A percentile compares a stretch with the other conserved stretches of the same genome.
Evolutionary conservation across 331 rosid genomes (phyloP).

Genomic region (Malus hybrid): DNA sequence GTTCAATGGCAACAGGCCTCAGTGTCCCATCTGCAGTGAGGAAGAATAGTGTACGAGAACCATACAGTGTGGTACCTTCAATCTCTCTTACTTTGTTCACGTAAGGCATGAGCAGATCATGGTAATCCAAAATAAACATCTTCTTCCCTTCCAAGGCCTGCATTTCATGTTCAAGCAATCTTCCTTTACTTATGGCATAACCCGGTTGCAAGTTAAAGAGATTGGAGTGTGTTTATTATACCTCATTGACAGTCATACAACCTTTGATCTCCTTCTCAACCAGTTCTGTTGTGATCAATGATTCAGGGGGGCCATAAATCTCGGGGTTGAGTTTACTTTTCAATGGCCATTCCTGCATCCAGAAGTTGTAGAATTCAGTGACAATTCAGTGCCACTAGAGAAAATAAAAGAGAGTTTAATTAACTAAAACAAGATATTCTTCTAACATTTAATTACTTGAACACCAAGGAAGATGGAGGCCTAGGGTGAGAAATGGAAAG

Average conservation of each 20-base stretch:
- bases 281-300: constrained; percentile 40
- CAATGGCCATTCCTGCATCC: constrained; percentile 48
- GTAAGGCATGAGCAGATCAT: constrained; percentile 47
- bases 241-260: constrained; percentile 13
- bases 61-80: constrained; percentile 44
- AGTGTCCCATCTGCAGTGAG: constrained; percentile 46
- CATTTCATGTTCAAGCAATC: not conserved
- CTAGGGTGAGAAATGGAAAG: not conserved
- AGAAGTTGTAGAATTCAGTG: not conserved
- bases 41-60: constrained; percentile 50
- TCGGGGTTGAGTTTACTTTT: constrained; percentile 39
- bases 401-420: not conserved
- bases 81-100: constrained; percentile 50
- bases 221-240: not conserved
- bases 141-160: constrained; percentile 46
- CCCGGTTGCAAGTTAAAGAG: not conserved
- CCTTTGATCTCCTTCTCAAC: constrained; percentile 35
- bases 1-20: constrained; percentile 64
- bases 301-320: constrained; percentile 43
- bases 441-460: not conserved
- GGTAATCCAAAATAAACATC: constrained; percentile 48
- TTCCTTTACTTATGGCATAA: no score
- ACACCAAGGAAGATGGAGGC: not conserved
- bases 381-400: not conserved
- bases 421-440: not conserved